Base-by-base conservation (phyloP, 1,284 basidiomycete species). In the Butyriboletus regius region DNA sequence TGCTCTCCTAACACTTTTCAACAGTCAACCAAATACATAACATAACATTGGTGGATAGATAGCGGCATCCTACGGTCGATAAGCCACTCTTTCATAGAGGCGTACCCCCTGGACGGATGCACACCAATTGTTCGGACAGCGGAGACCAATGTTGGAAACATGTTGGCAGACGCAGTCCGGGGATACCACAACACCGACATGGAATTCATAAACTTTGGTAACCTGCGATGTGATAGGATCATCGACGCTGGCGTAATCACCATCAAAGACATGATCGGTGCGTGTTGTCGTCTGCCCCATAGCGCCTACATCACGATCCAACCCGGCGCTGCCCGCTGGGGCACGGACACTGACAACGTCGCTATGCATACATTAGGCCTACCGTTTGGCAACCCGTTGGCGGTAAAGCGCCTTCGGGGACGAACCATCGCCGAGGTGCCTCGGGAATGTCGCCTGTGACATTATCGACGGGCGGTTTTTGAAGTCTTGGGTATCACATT, bases 131-230 rank as follows among this genome's bases (percentile, higher is more conserved):
- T 48, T 46, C 48, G 51, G 31, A 55, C 36, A 7, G 15, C 13
- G 7, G 50, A 56, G 13, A 46, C 50, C 3, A 32, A 46, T 32
- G 3, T 51, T 3, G 38, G 60, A 0, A 53, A 46, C 10, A 51
- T 53, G 45, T 28, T 57, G 5, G 50, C 51, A 28, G 41, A 59
- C 45, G 57, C 49, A 43, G 57, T 54, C 38, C 59, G 61, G 59
- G 44, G 43, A 38, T 60, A 60, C 35, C 40, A 54, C 20, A 42
- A 52, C 18, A 28, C 61, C 61, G 61, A 61, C 35, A 47, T 57
- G 2, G 40, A 46, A 12, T 36, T 47, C 20, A 43, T 53, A 26
- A 39, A 51, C n/a, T 50, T 50, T 1, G 45, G 60, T 2, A 49
- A 43, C 34, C n/a, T 51, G 18, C 38, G 49, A 10, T 45, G 43